Percentiles rank a stretch among this genome's conserved stretches.
phyloP scores from a whole-genome alignment of 768 basidiomycete genomes.

The Mycena vulgaris region DNA sequence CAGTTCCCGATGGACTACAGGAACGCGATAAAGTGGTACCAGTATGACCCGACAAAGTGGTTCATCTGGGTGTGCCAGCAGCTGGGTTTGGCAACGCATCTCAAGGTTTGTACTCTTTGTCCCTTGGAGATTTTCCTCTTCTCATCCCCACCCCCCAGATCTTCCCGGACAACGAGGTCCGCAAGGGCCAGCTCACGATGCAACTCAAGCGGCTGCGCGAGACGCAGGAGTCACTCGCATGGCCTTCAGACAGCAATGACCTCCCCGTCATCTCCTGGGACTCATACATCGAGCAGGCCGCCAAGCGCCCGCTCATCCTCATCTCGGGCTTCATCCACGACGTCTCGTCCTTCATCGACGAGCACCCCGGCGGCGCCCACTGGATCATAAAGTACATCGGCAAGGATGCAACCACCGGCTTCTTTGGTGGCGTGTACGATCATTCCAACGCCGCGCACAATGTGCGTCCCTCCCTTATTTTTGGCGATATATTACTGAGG shows the following conservation, averaged over 20 bases:
- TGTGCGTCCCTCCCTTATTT: conserved; percentile 54
- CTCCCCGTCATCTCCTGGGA: conserved; percentile 92
- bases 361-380: conserved; percentile 94
- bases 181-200: conserved; percentile 97
- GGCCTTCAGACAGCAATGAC: conserved; percentile 86
- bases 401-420: conserved; percentile 93
- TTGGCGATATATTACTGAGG: neutral
- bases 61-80: conserved; percentile 79
- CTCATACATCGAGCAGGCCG: conserved; percentile 82
- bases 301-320: conserved; percentile 87
- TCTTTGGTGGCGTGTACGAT: conserved; percentile 94
- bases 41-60: conserved; percentile 94
- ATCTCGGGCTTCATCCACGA: conserved; percentile 96
- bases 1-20: conserved; percentile 98
- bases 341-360: conserved; percentile 86
- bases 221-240: conserved; percentile 81
- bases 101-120: conserved; percentile 62
- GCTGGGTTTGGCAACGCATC: conserved; percentile 79
- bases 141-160: conserved; percentile 45
- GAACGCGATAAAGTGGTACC: conserved; percentile 96
- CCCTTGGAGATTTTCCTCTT: too few relatives aligned
- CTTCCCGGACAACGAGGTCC: conserved; percentile 72
- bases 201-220: conserved; percentile 89
- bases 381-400: conserved; percentile 90
- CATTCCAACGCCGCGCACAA: conserved; percentile 94